Evolutionary conservation across 495 filamentous ascomycete genomes (phyloP), one percentile per base, ranked within the genome.

Genomic region (Talaromyces ruber): DNA sequence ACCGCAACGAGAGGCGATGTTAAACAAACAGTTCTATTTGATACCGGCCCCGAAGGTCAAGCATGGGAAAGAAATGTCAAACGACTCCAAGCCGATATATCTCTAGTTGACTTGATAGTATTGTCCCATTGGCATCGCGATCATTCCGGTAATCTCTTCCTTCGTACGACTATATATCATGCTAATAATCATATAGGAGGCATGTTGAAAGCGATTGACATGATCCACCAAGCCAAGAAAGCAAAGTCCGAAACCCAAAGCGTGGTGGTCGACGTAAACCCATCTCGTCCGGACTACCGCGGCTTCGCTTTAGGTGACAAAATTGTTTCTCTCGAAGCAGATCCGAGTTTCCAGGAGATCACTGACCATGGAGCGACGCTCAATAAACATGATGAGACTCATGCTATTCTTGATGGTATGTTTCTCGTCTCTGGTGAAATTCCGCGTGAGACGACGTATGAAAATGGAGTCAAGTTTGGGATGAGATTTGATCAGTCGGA

Each of bases 21-120:
- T 57, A 77, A 76, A 21, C 82, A 82, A 56, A 74, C 78, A n/a
- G 66, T 87, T 6, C 77, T 87, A 3, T 86, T 87, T 63, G 84
- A 87, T 68, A 76, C 81, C 0, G 84, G 84, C 0, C 84, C 84
- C 1, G 82, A 85, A 67, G 82, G 79, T 22, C 72, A 76, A n/a
- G 71, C 72, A 4, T 87, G 82, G 79, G 77, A 83, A 61, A 68
- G 75, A 16, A 87, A 87, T 64, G 79, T 75, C 6, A 76, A 71
- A 6, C 71, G 84, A 1, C 67, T 87, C 11, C 70, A 74, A 26
- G 68, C 79, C 2, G 73, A 82, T 69, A 67, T 84, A 2, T 70
- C 92, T 54, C 84, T 87, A 65, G 82, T 96, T 45, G 87, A 90
- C 63, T 79, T 84, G 37, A 74, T 96, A 9, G 90, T 93, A 66